phyloP scores from a whole-genome alignment of 139 green algal species.

The Chlorella sp. region DNA sequence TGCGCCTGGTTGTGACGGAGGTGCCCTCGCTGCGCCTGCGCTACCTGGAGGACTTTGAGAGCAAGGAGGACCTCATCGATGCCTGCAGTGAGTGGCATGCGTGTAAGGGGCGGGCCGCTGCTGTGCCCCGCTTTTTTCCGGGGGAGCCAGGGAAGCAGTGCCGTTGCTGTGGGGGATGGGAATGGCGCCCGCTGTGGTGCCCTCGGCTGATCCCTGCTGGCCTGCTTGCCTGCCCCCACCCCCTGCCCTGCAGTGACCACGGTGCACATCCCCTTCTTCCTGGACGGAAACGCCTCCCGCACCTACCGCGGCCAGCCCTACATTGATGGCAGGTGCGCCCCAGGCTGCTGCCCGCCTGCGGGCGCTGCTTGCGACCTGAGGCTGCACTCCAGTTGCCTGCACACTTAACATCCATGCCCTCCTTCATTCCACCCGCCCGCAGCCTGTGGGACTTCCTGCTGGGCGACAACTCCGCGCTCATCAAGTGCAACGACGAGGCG shows the following conservation, averaged over 20 bases:
- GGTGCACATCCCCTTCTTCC: conserved; percentile 78
- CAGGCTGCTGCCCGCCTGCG: not conserved
- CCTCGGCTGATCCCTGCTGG: not conserved
- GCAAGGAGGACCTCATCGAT: conserved; percentile 69
- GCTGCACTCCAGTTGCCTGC: too few relatives aligned
- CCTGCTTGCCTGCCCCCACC: not conserved
- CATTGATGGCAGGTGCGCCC: conserved; percentile 54
- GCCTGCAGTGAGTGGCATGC: conserved; percentile 53
- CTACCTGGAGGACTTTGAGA: conserved; percentile 58
- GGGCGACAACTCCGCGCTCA: conserved; percentile 47
- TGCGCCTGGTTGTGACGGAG: conserved; percentile 60
- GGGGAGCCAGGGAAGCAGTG: too few relatives aligned
- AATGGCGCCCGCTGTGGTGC: too few relatives aligned
- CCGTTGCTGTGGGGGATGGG: too few relatives aligned
- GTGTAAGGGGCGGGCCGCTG: too few relatives aligned
- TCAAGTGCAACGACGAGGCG: conserved; percentile 45
- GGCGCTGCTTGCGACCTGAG: too few relatives aligned
- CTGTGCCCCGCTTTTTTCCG: too few relatives aligned
- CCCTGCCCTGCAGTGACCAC: conserved; percentile 15
- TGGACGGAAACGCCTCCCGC: conserved; percentile 59
- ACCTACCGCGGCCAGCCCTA: conserved; percentile 51
- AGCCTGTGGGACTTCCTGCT: conserved; percentile 62
- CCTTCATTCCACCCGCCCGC: not conserved
- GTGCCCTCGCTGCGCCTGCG: conserved; percentile 40
- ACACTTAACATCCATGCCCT: too few relatives aligned